Evolutionary conservation across 352 stramenopile species (phyloP), one percentile per base, ranked within the genome.

Genomic region (Bremia lactucae): DNA sequence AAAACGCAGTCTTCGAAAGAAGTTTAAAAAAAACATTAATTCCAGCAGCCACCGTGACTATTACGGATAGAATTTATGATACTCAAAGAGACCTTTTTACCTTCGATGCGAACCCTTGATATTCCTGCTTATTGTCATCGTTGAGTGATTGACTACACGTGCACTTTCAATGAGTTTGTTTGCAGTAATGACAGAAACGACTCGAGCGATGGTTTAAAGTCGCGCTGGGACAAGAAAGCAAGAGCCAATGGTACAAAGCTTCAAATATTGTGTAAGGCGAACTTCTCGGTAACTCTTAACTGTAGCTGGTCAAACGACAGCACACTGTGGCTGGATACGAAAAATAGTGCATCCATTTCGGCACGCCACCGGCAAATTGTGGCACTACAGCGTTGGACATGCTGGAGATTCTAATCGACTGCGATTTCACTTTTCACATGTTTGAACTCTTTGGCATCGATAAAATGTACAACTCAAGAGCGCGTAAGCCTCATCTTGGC

Each of bases 321-420:
- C 59, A 84, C 90, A 24, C 71, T 98, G 18, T 94, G 97, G 46
- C 98, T 93, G 94, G 86, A 97, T 59, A 87, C 96, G 53, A 48
- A 63, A 24, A 89, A 56, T 0, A 89, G 90, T 21, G 70, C 87
- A 41, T 72, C 87, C 16, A 83, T 98, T 41, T 98, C 50, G 95
- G 91, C 35, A 95, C 76, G 10, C 87, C 84, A 22, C 94, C 90
- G 45, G 90, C 84, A 0, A 98, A 96, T 54, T 89, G 73, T 49
- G 95, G 94, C 29, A 98, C 92, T 23, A 95, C 93, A 52, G 97
- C 94, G 0, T 94, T 94, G 35, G 95, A 98, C 48, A 55, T 98
- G 22, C 67, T 98, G 20, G 89, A 97, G 51, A 95, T 98, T 62
- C 77, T 85, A 36, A 73, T 98, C 23, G 83, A 97, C 52, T 87